Evolutionary conservation across 2,329 filamentous ascomycete species (phyloP).

Genomic region (Penicillium sp.): DNA sequence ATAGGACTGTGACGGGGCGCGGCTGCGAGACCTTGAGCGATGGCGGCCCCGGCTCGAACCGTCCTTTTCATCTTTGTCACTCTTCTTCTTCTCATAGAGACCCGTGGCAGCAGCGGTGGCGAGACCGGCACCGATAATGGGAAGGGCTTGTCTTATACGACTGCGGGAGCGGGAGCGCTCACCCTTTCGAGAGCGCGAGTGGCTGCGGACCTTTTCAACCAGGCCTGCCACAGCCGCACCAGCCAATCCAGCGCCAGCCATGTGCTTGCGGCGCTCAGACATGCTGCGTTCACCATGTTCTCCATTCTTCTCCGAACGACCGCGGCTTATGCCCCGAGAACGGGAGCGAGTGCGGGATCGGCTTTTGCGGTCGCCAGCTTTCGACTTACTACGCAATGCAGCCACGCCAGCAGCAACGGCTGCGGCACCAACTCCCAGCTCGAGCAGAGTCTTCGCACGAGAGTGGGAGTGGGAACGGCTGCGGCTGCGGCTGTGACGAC

Average conservation of each 20-base stretch:
- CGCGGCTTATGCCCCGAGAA: slow-evolving; percentile 37
- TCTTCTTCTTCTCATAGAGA: slow-evolving; percentile 62
- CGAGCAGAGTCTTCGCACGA: slow-evolving; percentile 54
- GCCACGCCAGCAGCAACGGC: slow-evolving; percentile 61
- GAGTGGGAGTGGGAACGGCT: slow-evolving; percentile 50
- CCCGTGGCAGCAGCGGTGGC: slow-evolving; percentile 61
- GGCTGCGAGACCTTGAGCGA: slow-evolving; percentile 49
- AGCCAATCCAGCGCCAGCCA: slow-evolving; percentile 61
- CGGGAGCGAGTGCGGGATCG: slow-evolving; percentile 49
- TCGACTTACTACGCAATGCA: slow-evolving; percentile 54
- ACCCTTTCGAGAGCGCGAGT: slow-evolving; percentile 54
- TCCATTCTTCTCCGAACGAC: slow-evolving; percentile 20
- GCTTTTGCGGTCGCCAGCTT: slow-evolving; percentile 49
- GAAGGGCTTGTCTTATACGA: slow-evolving; percentile 55
- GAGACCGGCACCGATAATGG: slow-evolving; percentile 60
- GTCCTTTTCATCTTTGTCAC: slow-evolving; percentile 56
- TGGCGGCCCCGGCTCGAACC: slow-evolving; percentile 37
- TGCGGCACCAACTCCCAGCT: slow-evolving; percentile 53
- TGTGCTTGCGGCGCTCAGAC: slow-evolving; percentile 56
- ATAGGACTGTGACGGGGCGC: slow-evolving; percentile 41
- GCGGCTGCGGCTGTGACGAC: slow-evolving; percentile 36
- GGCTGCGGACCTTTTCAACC: slow-evolving; percentile 57
- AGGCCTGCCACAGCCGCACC: slow-evolving; percentile 63
- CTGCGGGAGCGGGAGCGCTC: slow-evolving; percentile 54
- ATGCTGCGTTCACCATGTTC: slow-evolving; percentile 33